phyloP scores from a whole-genome alignment of 2,329 filamentous ascomycete species.

The Myriosclerotinia duriaeana region DNA sequence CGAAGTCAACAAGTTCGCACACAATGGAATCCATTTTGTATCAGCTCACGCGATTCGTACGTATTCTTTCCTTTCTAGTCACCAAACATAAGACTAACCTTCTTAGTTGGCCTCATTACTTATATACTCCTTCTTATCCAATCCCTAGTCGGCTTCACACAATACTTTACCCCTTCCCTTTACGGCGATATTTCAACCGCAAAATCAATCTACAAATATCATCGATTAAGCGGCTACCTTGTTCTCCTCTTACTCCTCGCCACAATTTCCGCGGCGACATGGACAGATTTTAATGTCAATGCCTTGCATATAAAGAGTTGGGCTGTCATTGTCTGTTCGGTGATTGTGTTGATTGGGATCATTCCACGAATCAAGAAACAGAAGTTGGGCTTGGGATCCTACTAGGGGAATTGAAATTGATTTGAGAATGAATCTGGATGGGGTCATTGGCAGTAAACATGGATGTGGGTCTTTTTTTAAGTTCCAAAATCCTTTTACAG shows the following conservation, averaged over 20 bases:
- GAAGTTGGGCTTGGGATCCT: constrained; percentile 62
- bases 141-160: constrained; percentile 75
- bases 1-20: constrained; percentile 78
- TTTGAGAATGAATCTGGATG: background rate
- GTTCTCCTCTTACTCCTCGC: constrained; percentile 68
- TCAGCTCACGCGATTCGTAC: constrained; percentile 69
- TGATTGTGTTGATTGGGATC: constrained; percentile 69
- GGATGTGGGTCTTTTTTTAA: background rate
- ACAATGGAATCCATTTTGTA: constrained; percentile 69
- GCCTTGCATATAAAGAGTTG: constrained; percentile 73
- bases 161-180: constrained; percentile 71
- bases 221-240: constrained; percentile 74
- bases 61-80: background rate
- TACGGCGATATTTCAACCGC: constrained; percentile 79
- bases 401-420: background rate
- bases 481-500: too few species aligned
- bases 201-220: constrained; percentile 86
- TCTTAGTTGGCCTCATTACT: constrained; percentile 63
- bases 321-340: constrained; percentile 65
- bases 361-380: constrained; percentile 76
- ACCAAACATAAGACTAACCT: background rate
- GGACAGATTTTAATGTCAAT: constrained; percentile 70
- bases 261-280: constrained; percentile 72
- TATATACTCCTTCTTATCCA: constrained; percentile 71
- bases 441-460: background rate